Evolutionary conservation across 768 basidiomycete species (phyloP).

Genomic region (Tulasnella sp.): DNA sequence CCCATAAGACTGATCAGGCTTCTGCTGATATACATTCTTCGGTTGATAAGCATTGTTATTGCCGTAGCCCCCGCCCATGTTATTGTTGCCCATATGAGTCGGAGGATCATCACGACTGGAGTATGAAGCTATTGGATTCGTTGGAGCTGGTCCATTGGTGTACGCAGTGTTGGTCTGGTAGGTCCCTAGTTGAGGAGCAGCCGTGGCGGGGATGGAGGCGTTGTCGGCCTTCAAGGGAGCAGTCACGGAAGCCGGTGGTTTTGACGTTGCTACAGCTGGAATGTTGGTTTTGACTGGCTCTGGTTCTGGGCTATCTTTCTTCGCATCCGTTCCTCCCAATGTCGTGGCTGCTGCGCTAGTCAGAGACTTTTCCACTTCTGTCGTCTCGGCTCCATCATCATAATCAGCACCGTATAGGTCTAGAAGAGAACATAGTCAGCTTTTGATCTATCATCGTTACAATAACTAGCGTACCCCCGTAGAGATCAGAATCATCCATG

Average conservation of each 20-base stretch:
- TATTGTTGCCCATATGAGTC: conserved; percentile 26
- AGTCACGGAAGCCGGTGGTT: neutral
- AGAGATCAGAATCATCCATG: conserved; percentile 66
- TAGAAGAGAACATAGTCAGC: conserved; percentile 23
- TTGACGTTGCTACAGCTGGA: neutral
- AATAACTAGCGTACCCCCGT: conserved; percentile 53
- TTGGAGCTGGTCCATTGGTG: neutral
- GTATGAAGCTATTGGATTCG: conserved; percentile 23
- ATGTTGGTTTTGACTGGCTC: conserved; percentile 23
- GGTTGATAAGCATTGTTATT: conserved; percentile 49
- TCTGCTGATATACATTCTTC: conserved; percentile 58
- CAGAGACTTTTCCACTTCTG: conserved; percentile 2
- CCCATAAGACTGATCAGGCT: conserved; percentile 11
- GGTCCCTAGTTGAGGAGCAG: neutral
- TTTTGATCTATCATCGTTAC: neutral
- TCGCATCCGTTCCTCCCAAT: conserved; percentile 31
- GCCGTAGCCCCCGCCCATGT: conserved; percentile 26
- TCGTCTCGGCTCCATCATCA: conserved; percentile 6
- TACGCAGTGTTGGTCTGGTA: neutral
- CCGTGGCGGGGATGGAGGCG: neutral
- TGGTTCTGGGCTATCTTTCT: conserved; percentile 24
- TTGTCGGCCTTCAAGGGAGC: neutral
- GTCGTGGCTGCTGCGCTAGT: conserved; percentile 43
- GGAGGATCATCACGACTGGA: conserved; percentile 21
- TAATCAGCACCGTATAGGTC: conserved; percentile 55